Evolutionary conservation across 169 alveolate genomes (phyloP).

Genomic region (Babesia bovis): DNA sequence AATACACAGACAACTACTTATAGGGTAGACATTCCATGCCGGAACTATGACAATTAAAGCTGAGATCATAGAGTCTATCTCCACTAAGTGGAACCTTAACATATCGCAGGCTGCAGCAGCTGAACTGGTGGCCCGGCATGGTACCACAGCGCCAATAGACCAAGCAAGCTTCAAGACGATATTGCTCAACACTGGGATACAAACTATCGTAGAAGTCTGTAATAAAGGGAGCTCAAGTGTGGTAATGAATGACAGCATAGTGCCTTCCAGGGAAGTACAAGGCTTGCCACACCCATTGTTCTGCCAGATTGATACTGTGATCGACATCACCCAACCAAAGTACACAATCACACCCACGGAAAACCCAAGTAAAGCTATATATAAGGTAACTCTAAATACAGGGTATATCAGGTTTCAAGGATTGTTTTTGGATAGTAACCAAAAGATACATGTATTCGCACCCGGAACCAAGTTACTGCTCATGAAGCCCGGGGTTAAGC

Average conservation of each 20-base stretch:
- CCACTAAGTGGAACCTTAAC: constrained; percentile 13
- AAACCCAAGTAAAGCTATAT: constrained; percentile 5
- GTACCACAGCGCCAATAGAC: not conserved
- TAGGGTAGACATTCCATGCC: not conserved
- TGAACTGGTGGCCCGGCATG: not conserved
- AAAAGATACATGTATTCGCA: not conserved
- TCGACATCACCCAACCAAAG: constrained; percentile 23
- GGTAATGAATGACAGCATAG: not conserved
- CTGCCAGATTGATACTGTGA: constrained; percentile 17
- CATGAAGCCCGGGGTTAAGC: not conserved
- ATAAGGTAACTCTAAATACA: constrained; percentile 24
- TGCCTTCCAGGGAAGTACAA: constrained; percentile 4
- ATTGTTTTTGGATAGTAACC: not conserved
- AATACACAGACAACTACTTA: too few species aligned
- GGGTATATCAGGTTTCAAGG: constrained; percentile 16
- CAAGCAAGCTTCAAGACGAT: not conserved
- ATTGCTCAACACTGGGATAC: not conserved
- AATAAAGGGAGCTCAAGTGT: not conserved
- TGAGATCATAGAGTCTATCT: not conserved
- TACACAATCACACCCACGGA: not conserved
- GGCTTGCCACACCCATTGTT: constrained; percentile 7
- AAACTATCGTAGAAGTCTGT: not conserved
- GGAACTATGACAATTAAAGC: not conserved
- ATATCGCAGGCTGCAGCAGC: constrained; percentile 12
- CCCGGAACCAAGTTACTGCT: constrained; percentile 29